Percentiles rank a stretch among this genome's conserved stretches.
phyloP scores from a whole-genome alignment of 768 basidiomycete genomes.

The Macrolepiota fuliginosa region DNA sequence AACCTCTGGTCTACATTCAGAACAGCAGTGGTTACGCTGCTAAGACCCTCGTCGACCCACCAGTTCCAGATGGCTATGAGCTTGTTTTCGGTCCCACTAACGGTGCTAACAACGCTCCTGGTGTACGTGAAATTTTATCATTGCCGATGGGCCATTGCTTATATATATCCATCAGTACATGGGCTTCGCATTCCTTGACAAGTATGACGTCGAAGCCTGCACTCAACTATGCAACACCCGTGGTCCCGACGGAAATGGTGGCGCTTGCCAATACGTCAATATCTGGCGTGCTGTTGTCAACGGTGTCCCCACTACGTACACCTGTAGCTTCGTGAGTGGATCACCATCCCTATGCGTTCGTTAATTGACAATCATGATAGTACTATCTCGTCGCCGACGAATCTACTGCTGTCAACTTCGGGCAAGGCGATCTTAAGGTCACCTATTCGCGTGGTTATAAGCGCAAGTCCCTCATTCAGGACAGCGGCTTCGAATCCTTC shows the following conservation, averaged over 20 bases:
- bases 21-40: slow-evolving; percentile 40
- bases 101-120: slow-evolving; percentile 46
- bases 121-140: slow-evolving; percentile 25
- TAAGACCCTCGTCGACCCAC: slow-evolving; percentile 35
- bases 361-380: slow-evolving; percentile 20
- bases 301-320: slow-evolving; percentile 45
- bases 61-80: slow-evolving; percentile 41
- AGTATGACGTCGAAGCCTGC: slow-evolving; percentile 46
- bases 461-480: slow-evolving; percentile 34
- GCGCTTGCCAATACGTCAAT: slow-evolving; percentile 50
- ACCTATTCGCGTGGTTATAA: slow-evolving; percentile 46
- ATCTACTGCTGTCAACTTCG: slow-evolving; percentile 44
- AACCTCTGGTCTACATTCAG: slow-evolving; percentile 39
- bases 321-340: slow-evolving; percentile 43
- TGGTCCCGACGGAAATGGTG: slow-evolving; percentile 37
- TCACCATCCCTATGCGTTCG: no score
- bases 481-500: slow-evolving; percentile 45
- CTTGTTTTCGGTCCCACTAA: slow-evolving; percentile 42
- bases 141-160: neutral
- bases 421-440: slow-evolving; percentile 43
- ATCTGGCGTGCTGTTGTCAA: slow-evolving; percentile 50
- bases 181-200: slow-evolving; percentile 47
- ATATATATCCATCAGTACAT: slow-evolving; percentile 36
- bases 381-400: slow-evolving; percentile 42
- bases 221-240: slow-evolving; percentile 42